Evolutionary conservation across 2,329 filamentous ascomycete genomes (phyloP).

Genomic region (Nigrograna mackinnonii): DNA sequence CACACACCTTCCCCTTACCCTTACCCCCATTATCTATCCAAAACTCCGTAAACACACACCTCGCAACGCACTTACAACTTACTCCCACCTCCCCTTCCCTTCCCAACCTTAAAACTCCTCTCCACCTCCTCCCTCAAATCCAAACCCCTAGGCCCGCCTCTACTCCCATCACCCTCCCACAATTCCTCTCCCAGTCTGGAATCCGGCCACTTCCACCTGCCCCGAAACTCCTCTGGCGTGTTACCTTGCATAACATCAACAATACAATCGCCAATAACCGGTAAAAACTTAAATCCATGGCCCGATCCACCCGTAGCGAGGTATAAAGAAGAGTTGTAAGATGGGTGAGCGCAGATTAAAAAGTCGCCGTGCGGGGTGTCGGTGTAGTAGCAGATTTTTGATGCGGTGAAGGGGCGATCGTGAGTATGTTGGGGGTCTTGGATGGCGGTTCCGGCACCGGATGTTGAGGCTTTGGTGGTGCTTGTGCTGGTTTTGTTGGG

Average conservation of each 20-base stretch:
- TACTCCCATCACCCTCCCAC: conserved; percentile 43
- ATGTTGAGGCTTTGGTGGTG: too few species aligned
- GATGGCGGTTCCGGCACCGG: too few species aligned
- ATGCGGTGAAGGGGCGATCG: conserved; percentile 48
- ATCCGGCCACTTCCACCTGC: conserved; percentile 63
- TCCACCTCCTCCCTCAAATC: conserved; percentile 45
- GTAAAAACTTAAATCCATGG: conserved; percentile 66
- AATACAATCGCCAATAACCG: conserved; percentile 60
- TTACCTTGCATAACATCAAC: conserved; percentile 52
- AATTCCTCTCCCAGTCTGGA: conserved; percentile 41
- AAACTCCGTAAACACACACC: too few species aligned
- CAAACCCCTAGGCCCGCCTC: conserved; percentile 42
- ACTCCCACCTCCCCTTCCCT: not conserved
- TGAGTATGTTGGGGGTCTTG: not conserved
- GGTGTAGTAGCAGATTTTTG: conserved; percentile 60
- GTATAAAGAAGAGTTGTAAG: conserved; percentile 54
- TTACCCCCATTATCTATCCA: not conserved
- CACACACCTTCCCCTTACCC: too few species aligned
- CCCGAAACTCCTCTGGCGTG: conserved; percentile 54
- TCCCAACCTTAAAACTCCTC: conserved; percentile 38
- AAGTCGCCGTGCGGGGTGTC: conserved; percentile 61
- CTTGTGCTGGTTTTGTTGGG: too few species aligned
- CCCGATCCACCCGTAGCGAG: conserved; percentile 65
- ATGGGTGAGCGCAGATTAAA: conserved; percentile 57
- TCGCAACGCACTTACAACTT: not conserved